Evolutionary conservation across 768 basidiomycete genomes (phyloP).

Genomic region (Leccinum incarnatum): DNA sequence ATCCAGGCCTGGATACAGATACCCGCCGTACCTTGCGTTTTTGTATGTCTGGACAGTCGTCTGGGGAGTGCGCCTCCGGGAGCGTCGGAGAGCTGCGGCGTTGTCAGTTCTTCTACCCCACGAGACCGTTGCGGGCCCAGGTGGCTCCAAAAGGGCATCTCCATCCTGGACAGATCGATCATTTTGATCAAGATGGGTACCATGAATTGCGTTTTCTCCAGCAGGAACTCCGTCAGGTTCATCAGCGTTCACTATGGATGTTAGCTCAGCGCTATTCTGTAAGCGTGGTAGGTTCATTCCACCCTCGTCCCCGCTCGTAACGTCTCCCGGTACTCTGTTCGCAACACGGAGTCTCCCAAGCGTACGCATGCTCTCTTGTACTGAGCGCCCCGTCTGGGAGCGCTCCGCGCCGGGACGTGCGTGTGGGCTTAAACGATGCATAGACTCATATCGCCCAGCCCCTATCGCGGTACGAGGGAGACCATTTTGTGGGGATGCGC

Average conservation of each 20-base stretch:
- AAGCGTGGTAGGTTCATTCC: slow-evolving; percentile 12
- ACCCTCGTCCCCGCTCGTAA: slow-evolving; percentile 35
- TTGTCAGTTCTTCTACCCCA: slow-evolving; percentile 30
- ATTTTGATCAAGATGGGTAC: background rate
- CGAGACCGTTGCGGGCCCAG: slow-evolving; percentile 23
- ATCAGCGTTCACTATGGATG: background rate
- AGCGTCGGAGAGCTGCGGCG: slow-evolving; percentile 21
- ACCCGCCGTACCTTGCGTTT: slow-evolving; percentile 13
- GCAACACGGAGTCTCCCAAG: slow-evolving; percentile 48
- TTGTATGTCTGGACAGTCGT: slow-evolving; percentile 5
- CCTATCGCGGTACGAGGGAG: background rate
- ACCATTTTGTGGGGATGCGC: background rate
- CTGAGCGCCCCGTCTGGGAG: slow-evolving; percentile 17
- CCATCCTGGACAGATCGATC: slow-evolving; percentile 1
- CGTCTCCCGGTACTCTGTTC: slow-evolving; percentile 48
- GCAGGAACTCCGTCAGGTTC: background rate
- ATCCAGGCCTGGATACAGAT: slow-evolving; percentile 9
- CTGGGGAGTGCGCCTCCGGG: slow-evolving; percentile 8
- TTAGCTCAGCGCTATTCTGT: background rate
- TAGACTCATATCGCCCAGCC: background rate
- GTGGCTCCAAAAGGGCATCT: slow-evolving; percentile 11
- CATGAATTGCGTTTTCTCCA: background rate
- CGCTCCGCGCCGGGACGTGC: slow-evolving; percentile 17
- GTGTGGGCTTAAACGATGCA: background rate
- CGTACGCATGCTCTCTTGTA: slow-evolving; percentile 33